These are phyloP conservation scores for Aspergillus nomiae DNA, from an alignment of 2,329 filamentous ascomycete genomes.

Conservation along the genomic window DNA sequence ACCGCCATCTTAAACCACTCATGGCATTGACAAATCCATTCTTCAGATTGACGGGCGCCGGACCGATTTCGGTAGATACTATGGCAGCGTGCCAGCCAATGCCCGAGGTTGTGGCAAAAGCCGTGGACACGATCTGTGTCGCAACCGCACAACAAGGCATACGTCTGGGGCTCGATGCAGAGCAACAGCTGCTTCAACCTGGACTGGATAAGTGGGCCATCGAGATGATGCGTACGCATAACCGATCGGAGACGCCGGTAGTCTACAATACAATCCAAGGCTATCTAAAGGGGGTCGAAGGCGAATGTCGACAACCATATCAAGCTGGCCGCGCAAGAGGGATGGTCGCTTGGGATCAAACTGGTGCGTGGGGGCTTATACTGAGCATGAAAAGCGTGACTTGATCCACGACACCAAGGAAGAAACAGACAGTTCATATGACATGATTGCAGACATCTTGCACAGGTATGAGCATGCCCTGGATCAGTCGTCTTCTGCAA, in stretches of 20 bases:
- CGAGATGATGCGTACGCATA: constrained; percentile 49
- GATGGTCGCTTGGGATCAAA: background rate
- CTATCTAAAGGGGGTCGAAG: constrained; percentile 48
- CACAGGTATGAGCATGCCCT: constrained; percentile 22
- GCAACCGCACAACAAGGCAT: constrained; percentile 36
- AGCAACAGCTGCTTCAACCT: constrained; percentile 48
- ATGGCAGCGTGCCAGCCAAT: background rate
- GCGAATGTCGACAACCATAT: constrained; percentile 40
- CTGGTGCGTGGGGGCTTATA: background rate
- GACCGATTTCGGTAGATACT: background rate
- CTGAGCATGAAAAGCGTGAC: background rate
- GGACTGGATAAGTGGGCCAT: constrained; percentile 50
- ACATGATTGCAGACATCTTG: background rate
- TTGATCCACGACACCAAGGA: background rate
- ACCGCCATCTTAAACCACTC: background rate
- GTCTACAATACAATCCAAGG: constrained; percentile 50
- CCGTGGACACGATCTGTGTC: constrained; percentile 42
- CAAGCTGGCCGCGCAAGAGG: background rate
- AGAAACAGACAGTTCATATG: background rate
- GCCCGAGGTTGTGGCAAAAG: constrained; percentile 11
- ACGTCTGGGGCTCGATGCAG: constrained; percentile 51
- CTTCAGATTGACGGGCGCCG: background rate
- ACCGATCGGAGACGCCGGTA: constrained; percentile 30
- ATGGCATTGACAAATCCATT: no score
- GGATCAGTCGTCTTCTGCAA: constrained; percentile 9